Conservation (phyloP, 139 green algal species). For the Chlorella sp. region DNA sequence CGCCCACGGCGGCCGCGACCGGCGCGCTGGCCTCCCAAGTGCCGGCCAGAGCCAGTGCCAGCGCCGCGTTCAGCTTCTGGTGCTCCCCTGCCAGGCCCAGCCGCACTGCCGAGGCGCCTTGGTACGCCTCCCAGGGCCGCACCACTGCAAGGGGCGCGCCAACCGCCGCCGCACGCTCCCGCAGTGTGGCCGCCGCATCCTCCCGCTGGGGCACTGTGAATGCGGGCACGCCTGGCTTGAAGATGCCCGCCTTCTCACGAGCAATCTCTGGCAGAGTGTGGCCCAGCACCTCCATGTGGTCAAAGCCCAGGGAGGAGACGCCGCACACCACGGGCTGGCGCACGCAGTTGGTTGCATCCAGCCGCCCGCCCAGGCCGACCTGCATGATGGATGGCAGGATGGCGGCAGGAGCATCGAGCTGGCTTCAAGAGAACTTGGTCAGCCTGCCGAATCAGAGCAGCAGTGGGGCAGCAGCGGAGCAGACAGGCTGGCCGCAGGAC, state of each 20-base stretch:
- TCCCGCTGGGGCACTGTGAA: slow-evolving; percentile 82
- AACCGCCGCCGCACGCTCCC: slow-evolving; percentile 56
- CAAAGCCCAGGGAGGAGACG: slow-evolving; percentile 91
- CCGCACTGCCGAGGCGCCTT: slow-evolving; percentile 7
- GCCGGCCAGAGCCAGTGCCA: slow-evolving; percentile 85
- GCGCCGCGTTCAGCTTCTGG: slow-evolving; percentile 87
- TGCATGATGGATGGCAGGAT: too few species aligned
- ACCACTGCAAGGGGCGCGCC: slow-evolving; percentile 44
- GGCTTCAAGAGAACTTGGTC: too few species aligned
- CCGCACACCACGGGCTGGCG: slow-evolving; percentile 70
- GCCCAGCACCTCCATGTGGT: slow-evolving; percentile 96
- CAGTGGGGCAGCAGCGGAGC: too few species aligned
- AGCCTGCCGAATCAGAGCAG: too few species aligned
- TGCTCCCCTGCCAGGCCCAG: slow-evolving; percentile 87
- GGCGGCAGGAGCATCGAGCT: too few species aligned
- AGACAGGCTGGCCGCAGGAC: too few species aligned
- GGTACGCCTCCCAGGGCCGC: slow-evolving; percentile 48
- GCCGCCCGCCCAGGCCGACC: slow-evolving; percentile 89
- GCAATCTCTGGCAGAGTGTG: slow-evolving; percentile 95
- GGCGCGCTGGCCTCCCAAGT: slow-evolving; percentile 62
- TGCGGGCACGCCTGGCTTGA: slow-evolving; percentile 77
- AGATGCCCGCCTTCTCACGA: slow-evolving; percentile 95
- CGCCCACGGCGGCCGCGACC: slow-evolving; percentile 5
- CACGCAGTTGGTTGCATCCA: slow-evolving; percentile 96
- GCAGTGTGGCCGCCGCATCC: slow-evolving; percentile 83